phyloP scores from a whole-genome alignment of 192 early-diverging fungal species.

The Glomus cerebriforme region DNA sequence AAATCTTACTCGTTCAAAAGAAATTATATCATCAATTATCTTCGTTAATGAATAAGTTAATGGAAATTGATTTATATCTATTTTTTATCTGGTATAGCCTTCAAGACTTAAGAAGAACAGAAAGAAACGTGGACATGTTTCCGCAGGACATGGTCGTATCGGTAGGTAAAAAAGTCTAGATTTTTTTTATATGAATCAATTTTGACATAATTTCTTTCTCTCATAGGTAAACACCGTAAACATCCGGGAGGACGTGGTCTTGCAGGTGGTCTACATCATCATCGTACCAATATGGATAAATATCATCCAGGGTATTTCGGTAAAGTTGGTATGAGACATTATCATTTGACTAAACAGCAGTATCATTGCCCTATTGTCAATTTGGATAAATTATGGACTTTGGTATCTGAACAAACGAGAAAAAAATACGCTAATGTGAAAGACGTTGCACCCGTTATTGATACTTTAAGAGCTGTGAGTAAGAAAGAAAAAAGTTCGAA shows the following conservation, averaged over 20 bases:
- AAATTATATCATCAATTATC: too few relatives aligned
- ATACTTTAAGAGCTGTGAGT: conserved; percentile 67
- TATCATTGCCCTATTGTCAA: conserved; percentile 88
- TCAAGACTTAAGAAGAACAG: conserved; percentile 84
- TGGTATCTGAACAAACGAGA: conserved; percentile 86
- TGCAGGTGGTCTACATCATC: conserved; percentile 99
- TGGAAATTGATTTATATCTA: too few relatives aligned
- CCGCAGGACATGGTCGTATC: conserved; percentile 99
- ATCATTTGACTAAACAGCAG: conserved; percentile 93
- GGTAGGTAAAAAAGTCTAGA: conserved; percentile 51
- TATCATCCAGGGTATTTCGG: conserved; percentile 99
- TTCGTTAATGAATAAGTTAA: too few relatives aligned
- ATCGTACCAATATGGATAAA: conserved; percentile 99
- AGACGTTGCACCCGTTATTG: conserved; percentile 92
- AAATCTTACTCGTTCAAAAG: too few relatives aligned
- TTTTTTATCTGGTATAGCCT: conserved; percentile 50
- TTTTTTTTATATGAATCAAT: not conserved
- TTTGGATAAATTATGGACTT: conserved; percentile 91
- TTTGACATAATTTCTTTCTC: not conserved
- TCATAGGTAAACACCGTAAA: conserved; percentile 93
- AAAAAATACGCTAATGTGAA: conserved; percentile 78
- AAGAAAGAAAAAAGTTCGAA: not conserved
- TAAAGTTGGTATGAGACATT: conserved; percentile 99
- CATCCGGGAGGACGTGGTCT: conserved; percentile 99
- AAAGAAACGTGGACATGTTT: conserved; percentile 99